Percentiles rank a stretch among this genome's conserved stretches.
Conservation (phyloP, 495 filamentous ascomycete species). For the Schizothecium vesticola region DNA sequence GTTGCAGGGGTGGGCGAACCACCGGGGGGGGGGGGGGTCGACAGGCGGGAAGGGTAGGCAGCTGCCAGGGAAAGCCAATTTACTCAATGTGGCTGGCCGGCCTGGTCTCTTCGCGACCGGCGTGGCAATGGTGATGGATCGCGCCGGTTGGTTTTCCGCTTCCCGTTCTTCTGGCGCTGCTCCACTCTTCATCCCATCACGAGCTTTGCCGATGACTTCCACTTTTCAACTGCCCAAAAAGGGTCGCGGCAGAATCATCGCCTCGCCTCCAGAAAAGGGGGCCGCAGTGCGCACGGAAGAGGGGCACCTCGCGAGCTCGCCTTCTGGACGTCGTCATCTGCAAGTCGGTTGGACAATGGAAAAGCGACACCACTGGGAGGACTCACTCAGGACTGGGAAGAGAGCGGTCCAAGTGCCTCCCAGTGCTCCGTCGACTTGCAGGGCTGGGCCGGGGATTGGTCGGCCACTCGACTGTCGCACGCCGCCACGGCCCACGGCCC, state of each 20-base stretch:
- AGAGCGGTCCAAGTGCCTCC: not conserved
- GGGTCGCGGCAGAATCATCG: not conserved
- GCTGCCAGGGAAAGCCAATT: not conserved
- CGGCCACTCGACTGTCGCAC: not conserved
- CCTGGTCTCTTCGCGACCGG: not conserved
- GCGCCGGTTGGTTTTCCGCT: not conserved
- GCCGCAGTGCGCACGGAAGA: not conserved
- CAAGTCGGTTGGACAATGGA: not conserved
- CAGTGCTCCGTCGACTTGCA: not conserved
- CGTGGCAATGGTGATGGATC: not conserved
- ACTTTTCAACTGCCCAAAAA: not conserved
- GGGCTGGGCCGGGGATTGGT: not conserved
- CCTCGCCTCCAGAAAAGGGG: not conserved
- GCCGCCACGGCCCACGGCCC: not conserved
- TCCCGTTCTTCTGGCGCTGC: not conserved
- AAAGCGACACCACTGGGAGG: not conserved
- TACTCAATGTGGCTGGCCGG: not conserved
- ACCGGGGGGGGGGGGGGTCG: not conserved
- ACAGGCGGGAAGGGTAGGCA: not conserved
- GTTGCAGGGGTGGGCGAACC: not conserved
- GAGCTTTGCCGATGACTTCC: not conserved
- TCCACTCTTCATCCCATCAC: not conserved
- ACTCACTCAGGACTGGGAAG: not conserved
- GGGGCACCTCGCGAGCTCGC: not conserved
- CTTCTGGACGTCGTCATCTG: not conserved